Conservation (phyloP, 108 stramenopile species). For the Skeletonema marinoi region DNA sequence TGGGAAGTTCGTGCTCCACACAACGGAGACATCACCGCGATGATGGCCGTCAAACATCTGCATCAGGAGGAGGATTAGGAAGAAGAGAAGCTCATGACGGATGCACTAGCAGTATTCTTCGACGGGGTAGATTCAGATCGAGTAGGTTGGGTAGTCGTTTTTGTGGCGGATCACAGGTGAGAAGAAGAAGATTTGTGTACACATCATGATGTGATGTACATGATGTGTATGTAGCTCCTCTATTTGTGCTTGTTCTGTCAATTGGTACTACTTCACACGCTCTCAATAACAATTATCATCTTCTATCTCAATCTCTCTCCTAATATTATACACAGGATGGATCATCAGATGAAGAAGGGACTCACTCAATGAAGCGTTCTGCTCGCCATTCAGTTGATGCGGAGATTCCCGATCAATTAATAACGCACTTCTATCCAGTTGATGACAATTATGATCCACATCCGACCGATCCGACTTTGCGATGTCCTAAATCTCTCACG, state of each 20-base stretch:
- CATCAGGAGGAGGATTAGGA: neutral
- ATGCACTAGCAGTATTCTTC: neutral
- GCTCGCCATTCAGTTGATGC: slow-evolving; percentile 64
- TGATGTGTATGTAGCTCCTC: neutral
- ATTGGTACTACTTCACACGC: neutral
- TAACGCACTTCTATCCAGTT: slow-evolving; percentile 63
- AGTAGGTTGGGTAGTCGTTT: neutral
- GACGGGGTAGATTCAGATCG: slow-evolving; percentile 3
- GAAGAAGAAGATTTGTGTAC: neutral
- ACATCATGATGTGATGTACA: neutral
- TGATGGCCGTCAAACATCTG: neutral
- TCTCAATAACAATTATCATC: neutral
- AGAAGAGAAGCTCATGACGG: neutral
- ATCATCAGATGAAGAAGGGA: slow-evolving; percentile 28
- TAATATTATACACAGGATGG: slow-evolving; percentile 17
- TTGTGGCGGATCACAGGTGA: neutral
- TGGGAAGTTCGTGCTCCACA: slow-evolving; percentile 58
- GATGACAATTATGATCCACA: slow-evolving; percentile 66
- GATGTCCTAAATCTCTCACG: slow-evolving; percentile 75
- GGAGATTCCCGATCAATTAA: slow-evolving; percentile 63
- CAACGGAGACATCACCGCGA: slow-evolving; percentile 19
- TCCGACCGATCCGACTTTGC: slow-evolving; percentile 33
- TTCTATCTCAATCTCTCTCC: neutral
- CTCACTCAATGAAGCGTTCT: slow-evolving; percentile 25
- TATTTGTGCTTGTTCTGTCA: neutral